These are phyloP conservation scores for Candida arabinofermentans DNA, from an alignment of 805 yeast species.

Conservation along the genomic window DNA sequence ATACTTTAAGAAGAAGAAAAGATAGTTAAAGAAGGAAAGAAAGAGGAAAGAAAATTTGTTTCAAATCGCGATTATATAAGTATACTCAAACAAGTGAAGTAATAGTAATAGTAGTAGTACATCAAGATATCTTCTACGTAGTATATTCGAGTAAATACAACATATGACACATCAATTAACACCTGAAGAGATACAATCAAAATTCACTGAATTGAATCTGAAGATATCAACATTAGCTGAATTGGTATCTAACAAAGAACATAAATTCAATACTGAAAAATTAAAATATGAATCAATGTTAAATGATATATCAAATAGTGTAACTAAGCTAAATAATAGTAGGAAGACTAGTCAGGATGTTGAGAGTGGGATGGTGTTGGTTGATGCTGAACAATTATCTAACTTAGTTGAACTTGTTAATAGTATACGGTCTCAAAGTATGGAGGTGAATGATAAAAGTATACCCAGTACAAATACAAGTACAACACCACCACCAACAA, in stretches of 20 bases:
- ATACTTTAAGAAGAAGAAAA: not conserved
- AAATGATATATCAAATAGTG: slow-evolving; percentile 17
- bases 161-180: not conserved
- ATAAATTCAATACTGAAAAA: slow-evolving; percentile 33
- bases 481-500: not conserved
- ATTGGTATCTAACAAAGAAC: slow-evolving; percentile 34
- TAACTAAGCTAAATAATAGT: slow-evolving; percentile 2
- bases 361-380: too few species aligned
- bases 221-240: slow-evolving; percentile 32
- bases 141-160: too few species aligned
- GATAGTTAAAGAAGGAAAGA: not conserved
- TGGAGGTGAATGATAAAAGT: not conserved
- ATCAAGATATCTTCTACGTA: too few species aligned
- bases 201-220: slow-evolving; percentile 18
- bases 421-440: too few species aligned
- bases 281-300: slow-evolving; percentile 19
- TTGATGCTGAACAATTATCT: too few species aligned
- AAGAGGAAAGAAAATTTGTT: too few species aligned
- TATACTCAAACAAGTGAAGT: too few species aligned
- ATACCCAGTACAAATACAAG: not conserved
- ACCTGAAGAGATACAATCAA: slow-evolving; percentile 3
- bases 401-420: too few species aligned
- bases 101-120: too few species aligned
- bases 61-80: too few species aligned
- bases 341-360: not conserved